phyloP scores from a whole-genome alignment of 2,329 filamentous ascomycete species.

The Diaporthe helianthi region DNA sequence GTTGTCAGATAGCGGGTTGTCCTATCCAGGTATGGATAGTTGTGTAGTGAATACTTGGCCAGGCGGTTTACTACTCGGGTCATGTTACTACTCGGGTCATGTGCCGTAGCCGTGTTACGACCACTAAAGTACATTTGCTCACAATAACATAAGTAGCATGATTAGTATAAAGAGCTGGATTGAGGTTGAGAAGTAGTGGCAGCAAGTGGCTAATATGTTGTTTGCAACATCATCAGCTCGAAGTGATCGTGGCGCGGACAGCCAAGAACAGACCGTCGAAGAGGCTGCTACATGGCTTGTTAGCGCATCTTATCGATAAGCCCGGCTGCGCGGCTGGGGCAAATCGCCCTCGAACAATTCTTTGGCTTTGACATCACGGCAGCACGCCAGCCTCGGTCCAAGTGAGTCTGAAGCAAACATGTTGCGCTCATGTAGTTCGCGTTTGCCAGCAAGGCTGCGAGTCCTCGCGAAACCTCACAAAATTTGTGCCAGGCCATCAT shows the following conservation, averaged over 20 bases:
- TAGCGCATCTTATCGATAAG: constrained; percentile 32
- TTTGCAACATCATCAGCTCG: not conserved
- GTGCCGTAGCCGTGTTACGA: no score
- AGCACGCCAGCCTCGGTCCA: constrained; percentile 5
- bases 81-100: no score
- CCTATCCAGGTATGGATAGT: no score
- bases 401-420: constrained; percentile 21
- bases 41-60: no score
- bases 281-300: not conserved
- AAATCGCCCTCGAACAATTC: constrained; percentile 12
- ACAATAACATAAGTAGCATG: not conserved
- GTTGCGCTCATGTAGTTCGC: constrained; percentile 34
- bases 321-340: not conserved
- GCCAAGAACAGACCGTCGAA: not conserved
- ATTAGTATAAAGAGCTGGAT: no score
- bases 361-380: constrained; percentile 26
- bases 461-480: constrained; percentile 27
- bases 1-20: no score
- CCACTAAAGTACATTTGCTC: no score
- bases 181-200: not conserved
- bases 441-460: constrained; percentile 31
- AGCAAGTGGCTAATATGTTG: no score
- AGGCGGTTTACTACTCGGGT: no score
- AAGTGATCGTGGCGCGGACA: not conserved
- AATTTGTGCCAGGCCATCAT: constrained; percentile 27